phyloP scores from a whole-genome alignment of 2,329 filamentous ascomycete species.

The Pseudogymnoascus sp. region DNA sequence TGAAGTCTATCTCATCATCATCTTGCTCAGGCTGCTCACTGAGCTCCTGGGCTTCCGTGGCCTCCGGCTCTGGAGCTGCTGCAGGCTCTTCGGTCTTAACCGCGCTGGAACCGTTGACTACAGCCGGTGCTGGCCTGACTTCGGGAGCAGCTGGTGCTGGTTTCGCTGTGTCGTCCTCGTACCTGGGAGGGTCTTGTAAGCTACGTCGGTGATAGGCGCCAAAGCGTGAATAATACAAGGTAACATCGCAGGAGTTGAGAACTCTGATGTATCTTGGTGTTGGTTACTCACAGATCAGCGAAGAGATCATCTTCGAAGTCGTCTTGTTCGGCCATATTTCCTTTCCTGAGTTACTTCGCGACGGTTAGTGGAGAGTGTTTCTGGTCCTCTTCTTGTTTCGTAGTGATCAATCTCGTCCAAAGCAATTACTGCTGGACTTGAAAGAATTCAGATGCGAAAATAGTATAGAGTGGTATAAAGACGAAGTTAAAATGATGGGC shows the following conservation, averaged over 20 bases:
- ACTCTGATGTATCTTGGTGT: background rate
- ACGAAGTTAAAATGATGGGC: background rate
- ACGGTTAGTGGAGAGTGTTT: background rate
- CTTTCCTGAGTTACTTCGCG: constrained; percentile 12
- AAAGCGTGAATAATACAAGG: background rate
- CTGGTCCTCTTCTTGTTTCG: background rate
- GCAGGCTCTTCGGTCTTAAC: constrained; percentile 16
- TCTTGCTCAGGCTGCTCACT: constrained; percentile 44
- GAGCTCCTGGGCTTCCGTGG: constrained; percentile 32
- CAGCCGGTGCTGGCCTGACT: constrained; percentile 25
- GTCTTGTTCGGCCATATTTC: constrained; percentile 68
- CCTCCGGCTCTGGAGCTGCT: constrained; percentile 12
- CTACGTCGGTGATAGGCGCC: background rate
- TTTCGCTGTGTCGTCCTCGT: constrained; percentile 51
- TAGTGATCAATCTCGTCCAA: background rate
- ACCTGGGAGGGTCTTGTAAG: constrained; percentile 38
- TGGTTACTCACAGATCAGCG: constrained; percentile 74
- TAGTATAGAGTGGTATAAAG: background rate
- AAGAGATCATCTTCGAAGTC: constrained; percentile 92
- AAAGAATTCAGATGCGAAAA: background rate
- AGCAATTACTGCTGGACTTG: background rate
- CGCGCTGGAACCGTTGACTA: constrained; percentile 25
- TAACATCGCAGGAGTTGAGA: background rate
- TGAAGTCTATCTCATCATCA: constrained; percentile 53
- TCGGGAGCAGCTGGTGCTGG: constrained; percentile 27